These are phyloP conservation scores for Taphrina populina DNA, from an alignment of 1,139 yeast species.

Conservation along the genomic window DNA sequence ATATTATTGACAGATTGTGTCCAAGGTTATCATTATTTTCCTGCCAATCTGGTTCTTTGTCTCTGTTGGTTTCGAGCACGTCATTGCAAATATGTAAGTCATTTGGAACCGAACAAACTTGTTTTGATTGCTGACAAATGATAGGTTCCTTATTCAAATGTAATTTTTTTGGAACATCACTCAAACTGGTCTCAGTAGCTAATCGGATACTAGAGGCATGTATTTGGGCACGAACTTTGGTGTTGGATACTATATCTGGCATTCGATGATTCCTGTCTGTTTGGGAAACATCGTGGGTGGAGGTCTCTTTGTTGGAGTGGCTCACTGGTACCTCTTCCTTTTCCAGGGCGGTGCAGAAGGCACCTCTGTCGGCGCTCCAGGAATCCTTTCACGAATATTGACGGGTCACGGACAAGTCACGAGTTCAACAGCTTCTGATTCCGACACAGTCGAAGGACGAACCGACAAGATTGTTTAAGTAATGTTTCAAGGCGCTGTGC, in stretches of 20 bases:
- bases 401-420: too few species aligned
- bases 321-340: conserved; percentile 38
- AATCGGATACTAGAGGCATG: conserved; percentile 17
- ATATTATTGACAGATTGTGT: conserved; percentile 53
- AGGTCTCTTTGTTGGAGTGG: conserved; percentile 38
- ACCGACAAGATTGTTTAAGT: too few species aligned
- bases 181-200: too few species aligned
- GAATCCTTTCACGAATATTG: conserved; percentile 10
- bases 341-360: conserved; percentile 22
- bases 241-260: conserved; percentile 70
- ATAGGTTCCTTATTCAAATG: conserved; percentile 11
- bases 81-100: conserved; percentile 59
- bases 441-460: too few species aligned
- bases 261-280: conserved; percentile 45
- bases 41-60: conserved; percentile 75
- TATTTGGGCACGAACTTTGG: conserved; percentile 59
- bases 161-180: too few species aligned
- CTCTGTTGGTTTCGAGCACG: conserved; percentile 70
- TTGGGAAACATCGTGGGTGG: conserved; percentile 39
- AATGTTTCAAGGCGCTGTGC: too few species aligned
- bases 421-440: too few species aligned
- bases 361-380: conserved; percentile 19
- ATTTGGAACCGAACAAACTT: too few species aligned
- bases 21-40: conserved; percentile 62
- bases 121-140: too few species aligned